Evolutionary conservation across 495 filamentous ascomycete species (phyloP), one percentile per base, ranked within the genome.

Genomic region (Lasiosphaeria miniovina): DNA sequence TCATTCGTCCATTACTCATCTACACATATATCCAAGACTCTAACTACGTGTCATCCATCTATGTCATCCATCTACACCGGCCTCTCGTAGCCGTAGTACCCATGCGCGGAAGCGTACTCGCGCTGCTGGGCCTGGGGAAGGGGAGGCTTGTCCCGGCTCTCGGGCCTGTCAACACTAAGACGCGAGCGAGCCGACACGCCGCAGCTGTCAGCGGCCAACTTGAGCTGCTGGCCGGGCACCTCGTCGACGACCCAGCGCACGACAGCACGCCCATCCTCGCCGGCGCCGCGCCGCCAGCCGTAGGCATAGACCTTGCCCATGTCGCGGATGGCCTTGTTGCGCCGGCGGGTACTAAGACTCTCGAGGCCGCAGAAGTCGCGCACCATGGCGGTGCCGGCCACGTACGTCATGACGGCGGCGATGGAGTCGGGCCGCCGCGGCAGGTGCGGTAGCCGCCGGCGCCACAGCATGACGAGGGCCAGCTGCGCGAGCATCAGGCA

Each of bases 271-370:
- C 24, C 24, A 40, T 58, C 36, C 7, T 65, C 63, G 51, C 51
- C 61, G 3, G 62, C 61, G 48, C 66, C 68, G 40, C 58, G 56
- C 10, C 64, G 48, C 63, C 63, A 63, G 10, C 65, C 64, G 57
- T 68, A 68, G 5, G 66, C 61, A 58, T 68, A 71, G 6, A 51
- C 60, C 62, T 69, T 67, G 15, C 58, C 56, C 58, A 67, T 60
- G 14, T 40, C 40, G 0, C 48, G 10, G 34, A 67, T 61, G 3
- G 55, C 49, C 49, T 40, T 43, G 51, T 67, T 60, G 8, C 65
- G 35, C 24, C 59, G 51, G 11, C 48, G 36, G 9, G 56, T 58
- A 12, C 24, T 53, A 45, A 60, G n/a, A 8, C 33, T 34, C 43
- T 67, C 65, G 14, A 64, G 43, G 35, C 61, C 61, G 32, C 61